Percentiles rank a stretch among this genome's conserved stretches.
Evolutionary conservation across 306 rosid genomes (phyloP).

Genomic region (Lathyrus tuberosus): DNA sequence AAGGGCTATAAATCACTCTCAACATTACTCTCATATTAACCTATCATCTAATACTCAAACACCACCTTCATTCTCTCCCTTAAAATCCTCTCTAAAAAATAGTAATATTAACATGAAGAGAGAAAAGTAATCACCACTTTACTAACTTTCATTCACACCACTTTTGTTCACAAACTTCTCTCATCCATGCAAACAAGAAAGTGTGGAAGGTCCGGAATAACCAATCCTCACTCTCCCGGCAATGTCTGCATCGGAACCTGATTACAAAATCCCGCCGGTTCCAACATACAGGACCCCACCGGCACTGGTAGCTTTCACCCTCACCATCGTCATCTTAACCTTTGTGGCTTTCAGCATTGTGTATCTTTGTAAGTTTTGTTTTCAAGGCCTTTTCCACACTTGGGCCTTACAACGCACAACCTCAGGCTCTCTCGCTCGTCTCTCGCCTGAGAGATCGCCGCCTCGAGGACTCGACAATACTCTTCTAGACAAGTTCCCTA

Average conservation of each 20-base stretch:
- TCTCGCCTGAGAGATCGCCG: conserved; percentile 26
- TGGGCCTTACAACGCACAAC: conserved; percentile 47
- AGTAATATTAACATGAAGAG: neutral
- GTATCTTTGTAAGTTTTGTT: conserved; percentile 53
- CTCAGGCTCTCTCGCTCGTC: conserved; percentile 36
- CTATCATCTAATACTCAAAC: conserved; percentile 17
- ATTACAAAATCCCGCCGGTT: neutral
- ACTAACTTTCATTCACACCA: neutral
- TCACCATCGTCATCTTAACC: conserved; percentile 50
- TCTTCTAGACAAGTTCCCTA: conserved; percentile 56
- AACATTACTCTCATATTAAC: conserved; percentile 43
- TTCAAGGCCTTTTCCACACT: conserved; percentile 31
- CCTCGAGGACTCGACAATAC: conserved; percentile 58
- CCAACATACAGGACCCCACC: conserved; percentile 40
- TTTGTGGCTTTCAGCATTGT: conserved; percentile 52
- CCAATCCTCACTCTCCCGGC: conserved; percentile 25
- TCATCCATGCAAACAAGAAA: conserved; percentile 48
- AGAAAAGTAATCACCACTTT: neutral
- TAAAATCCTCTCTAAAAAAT: neutral
- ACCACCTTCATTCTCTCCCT: conserved; percentile 21
- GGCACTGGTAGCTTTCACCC: conserved; percentile 46
- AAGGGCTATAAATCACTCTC: conserved; percentile 33
- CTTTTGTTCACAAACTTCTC: conserved; percentile 7
- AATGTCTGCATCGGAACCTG: conserved; percentile 33
- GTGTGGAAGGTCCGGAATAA: conserved; percentile 42